Base-by-base conservation (phyloP, 1,139 yeast genomes). In the Meyerozyma carpophila region DNA sequence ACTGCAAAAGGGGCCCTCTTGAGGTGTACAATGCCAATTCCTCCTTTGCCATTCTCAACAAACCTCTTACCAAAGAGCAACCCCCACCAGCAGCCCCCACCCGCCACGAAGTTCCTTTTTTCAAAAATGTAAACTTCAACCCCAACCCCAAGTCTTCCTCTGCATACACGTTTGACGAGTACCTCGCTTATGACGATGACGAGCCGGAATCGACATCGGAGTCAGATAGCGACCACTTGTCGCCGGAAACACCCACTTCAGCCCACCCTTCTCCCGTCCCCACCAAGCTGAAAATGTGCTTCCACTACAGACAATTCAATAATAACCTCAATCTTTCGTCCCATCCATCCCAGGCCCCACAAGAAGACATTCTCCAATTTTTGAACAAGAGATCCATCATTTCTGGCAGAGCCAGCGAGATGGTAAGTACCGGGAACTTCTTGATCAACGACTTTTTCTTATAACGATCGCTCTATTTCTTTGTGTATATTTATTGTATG, bases 331-430 rank as follows among this genome's bases (percentile, higher is more conserved):
- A 71, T 50, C 62, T 74, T 45, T 70, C 75, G 9, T 61, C 66
- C 48, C 45, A 53, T 39, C 43, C 51, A 47, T 40, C 50, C 46
- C 26, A 34, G 26, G 25, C 25, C 39, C 50, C 55, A 27, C 56
- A 63, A 40, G 66, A 34, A n/a, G 37, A 65, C 45, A 51, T 65
- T 27, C 58, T 60, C 41, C 64, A 61, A 51, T 58, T 66, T 41
- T 62, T 77, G 52, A 77, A 75, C 54, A 68, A 70, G 47, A 63
- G 75, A 45, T 69, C 77, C 44, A 61, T 77, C 43, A 59, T 73
- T 50, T 63, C 75, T 32, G 82, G 81, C 44, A 71, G 68, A 52
- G 79, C 79, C 43, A 70, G 79, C 48, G 81, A 77, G 59, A 77
- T 77, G 77, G 74, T 77, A 44, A 73, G 79, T 46, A 66, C 76